Evolutionary conservation across 1,139 yeast species (phyloP).

Genomic region (Taphrina flavorubra): DNA sequence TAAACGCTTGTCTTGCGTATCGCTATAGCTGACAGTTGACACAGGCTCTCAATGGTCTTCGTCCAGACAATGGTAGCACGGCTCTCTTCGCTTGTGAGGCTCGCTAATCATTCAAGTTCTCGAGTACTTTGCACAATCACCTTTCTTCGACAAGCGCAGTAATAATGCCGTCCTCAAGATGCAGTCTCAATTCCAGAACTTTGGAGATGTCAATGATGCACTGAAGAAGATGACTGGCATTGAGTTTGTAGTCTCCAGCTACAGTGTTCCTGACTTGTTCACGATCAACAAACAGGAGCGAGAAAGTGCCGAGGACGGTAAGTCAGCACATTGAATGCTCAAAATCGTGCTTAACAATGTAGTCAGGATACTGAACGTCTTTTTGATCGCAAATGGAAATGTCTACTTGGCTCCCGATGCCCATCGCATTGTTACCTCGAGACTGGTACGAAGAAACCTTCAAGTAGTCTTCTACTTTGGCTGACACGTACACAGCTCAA

Average conservation of each 20-base stretch:
- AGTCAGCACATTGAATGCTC: neutral
- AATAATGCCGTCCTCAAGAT: conserved; percentile 92
- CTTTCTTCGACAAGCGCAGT: conserved; percentile 91
- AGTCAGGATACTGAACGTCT: conserved; percentile 66
- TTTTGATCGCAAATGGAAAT: conserved; percentile 87
- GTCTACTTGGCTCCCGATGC: conserved; percentile 86
- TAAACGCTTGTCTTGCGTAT: neutral
- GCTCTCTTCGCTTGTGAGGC: neutral
- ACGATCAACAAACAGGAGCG: conserved; percentile 81
- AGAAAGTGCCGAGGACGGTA: conserved; percentile 57
- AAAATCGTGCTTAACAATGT: neutral
- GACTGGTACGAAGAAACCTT: conserved; percentile 52
- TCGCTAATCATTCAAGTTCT: conserved; percentile 54
- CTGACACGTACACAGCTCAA: conserved; percentile 6
- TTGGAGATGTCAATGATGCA: conserved; percentile 58
- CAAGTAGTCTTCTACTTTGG: neutral
- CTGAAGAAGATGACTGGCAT: conserved; percentile 80
- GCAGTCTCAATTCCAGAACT: conserved; percentile 88
- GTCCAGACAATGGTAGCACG: conserved; percentile 25
- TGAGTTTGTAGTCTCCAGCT: conserved; percentile 76
- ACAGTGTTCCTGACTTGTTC: conserved; percentile 92
- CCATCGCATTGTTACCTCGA: conserved; percentile 61
- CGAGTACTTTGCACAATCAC: conserved; percentile 90
- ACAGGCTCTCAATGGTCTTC: conserved; percentile 34
- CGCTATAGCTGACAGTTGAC: neutral